Evolutionary conservation across 129 eudicot genomes (phyloP).

Genomic region (Tagetes erecta): DNA sequence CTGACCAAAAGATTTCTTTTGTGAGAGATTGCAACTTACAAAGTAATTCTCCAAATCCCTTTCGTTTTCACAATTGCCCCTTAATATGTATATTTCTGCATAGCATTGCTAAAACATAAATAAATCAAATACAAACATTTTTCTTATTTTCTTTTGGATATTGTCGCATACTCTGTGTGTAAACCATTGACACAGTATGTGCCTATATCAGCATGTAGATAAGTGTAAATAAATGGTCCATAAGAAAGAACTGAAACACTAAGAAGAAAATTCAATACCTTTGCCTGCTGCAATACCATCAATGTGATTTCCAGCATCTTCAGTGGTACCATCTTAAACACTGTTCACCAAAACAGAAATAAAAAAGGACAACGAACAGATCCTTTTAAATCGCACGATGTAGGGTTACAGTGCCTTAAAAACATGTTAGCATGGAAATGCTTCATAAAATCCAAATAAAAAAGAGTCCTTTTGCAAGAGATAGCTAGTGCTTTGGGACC

Average conservation of each 20-base stretch:
- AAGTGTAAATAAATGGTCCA: conserved; percentile 11
- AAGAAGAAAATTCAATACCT: conserved; percentile 20
- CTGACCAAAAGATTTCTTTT: neutral
- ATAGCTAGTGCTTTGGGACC: conserved; percentile 45
- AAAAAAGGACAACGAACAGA: conserved; percentile 1
- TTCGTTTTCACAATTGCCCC: conserved; percentile 20
- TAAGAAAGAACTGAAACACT: conserved; percentile 15
- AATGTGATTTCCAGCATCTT: conserved; percentile 28
- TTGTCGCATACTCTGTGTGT: too few species aligned
- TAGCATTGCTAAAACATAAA: too few species aligned
- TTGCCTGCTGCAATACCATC: conserved; percentile 21
- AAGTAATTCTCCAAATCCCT: neutral
- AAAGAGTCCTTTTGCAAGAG: conserved; percentile 32
- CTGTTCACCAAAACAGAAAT: neutral
- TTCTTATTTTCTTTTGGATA: too few species aligned
- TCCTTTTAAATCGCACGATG: conserved; percentile 1
- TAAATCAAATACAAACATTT: too few species aligned
- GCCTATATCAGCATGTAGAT: neutral
- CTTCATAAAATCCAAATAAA: conserved; percentile 16
- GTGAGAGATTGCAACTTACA: neutral
- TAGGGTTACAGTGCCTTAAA: conserved; percentile 24
- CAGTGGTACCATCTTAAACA: conserved; percentile 16
- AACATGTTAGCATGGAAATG: conserved; percentile 26
- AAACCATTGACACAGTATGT: neutral
- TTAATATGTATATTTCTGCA: neutral